Percentiles rank a stretch among this genome's conserved stretches.
Conservation (phyloP, 768 basidiomycete genomes). For the Boletus rubropictus region DNA sequence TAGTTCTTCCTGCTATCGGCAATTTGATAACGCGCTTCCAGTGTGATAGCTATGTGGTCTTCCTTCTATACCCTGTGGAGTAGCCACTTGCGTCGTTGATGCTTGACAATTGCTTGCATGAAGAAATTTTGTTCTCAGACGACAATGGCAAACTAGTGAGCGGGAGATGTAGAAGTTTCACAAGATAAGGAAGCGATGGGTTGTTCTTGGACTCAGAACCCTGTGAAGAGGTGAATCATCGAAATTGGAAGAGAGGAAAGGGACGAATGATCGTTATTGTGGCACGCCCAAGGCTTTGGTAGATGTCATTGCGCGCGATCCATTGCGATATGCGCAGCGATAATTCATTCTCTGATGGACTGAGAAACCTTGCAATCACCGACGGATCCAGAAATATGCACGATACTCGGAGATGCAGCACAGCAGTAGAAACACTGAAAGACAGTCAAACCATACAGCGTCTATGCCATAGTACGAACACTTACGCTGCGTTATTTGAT, state of each 20-base stretch:
- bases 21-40: too few relatives aligned
- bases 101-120: too few relatives aligned
- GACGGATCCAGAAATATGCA: conserved; percentile 38
- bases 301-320: conserved; percentile 43
- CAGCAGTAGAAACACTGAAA: conserved; percentile 44
- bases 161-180: conserved; percentile 25
- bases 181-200: conserved; percentile 25
- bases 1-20: too few relatives aligned
- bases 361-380: conserved; percentile 11
- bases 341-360: conserved; percentile 28
- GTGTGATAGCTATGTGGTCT: too few relatives aligned
- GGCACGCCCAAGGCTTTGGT: conserved; percentile 25
- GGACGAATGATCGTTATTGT: conserved; percentile 44
- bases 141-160: conserved; percentile 29
- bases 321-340: conserved; percentile 38
- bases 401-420: conserved; percentile 45
- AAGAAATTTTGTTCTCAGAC: too few relatives aligned
- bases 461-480: conserved; percentile 1
- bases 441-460: neutral
- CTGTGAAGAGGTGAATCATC: conserved; percentile 30
- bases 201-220: conserved; percentile 50
- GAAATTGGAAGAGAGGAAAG: neutral
- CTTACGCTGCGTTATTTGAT: conserved; percentile 47
- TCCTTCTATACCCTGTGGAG: too few relatives aligned
- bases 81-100: too few relatives aligned